phyloP scores from a whole-genome alignment of 345 rosid genomes.

The Gynandropsis gynandra region DNA sequence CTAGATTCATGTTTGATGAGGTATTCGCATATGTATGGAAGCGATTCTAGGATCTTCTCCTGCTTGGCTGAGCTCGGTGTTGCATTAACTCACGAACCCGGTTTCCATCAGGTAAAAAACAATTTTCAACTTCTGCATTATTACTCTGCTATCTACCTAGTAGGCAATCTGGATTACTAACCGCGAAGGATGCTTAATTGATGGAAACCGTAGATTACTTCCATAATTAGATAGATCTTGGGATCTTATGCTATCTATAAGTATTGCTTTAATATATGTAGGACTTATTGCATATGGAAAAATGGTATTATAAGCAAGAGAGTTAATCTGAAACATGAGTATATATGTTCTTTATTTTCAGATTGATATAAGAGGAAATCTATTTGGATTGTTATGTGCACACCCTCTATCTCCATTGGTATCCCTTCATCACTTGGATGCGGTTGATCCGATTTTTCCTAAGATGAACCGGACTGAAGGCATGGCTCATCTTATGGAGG shows the following conservation, averaged over 20 bases:
- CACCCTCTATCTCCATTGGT: conserved; percentile 73
- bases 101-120: conserved; percentile 80
- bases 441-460: conserved; percentile 72
- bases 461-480: conserved; percentile 45
- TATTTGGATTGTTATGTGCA: conserved; percentile 71
- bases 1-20: conserved; percentile 64
- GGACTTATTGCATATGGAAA: neutral
- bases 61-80: conserved; percentile 87
- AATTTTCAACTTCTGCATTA: neutral
- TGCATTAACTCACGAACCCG: conserved; percentile 72
- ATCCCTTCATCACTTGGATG: conserved; percentile 92
- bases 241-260: too few species aligned
- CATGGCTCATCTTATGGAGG: conserved; percentile 45
- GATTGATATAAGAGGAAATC: conserved; percentile 79
- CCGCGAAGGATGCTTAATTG: too few species aligned
- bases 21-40: conserved; percentile 75
- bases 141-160: too few species aligned
- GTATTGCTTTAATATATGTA: too few species aligned
- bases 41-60: conserved; percentile 76
- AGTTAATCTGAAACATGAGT: neutral
- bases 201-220: too few species aligned
- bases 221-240: too few species aligned
- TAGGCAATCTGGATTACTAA: too few species aligned
- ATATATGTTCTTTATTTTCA: conserved; percentile 18
- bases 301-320: neutral